phyloP scores from a whole-genome alignment of 2,329 filamentous ascomycete genomes.

The Trichophyton mentagrophytes region DNA sequence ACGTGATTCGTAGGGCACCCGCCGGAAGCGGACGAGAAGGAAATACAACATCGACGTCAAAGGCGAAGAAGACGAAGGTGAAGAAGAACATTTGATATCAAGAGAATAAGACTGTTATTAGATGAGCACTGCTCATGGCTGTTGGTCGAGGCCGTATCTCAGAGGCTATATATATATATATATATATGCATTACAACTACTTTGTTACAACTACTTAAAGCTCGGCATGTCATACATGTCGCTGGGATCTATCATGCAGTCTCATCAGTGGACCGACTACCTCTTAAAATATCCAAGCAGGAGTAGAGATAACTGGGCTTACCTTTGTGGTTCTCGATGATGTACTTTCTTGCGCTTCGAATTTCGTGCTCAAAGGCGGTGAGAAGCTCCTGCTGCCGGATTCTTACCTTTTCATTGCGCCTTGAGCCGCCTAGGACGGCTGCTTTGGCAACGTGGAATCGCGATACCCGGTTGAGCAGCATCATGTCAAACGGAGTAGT shows the following conservation, averaged over 20 bases:
- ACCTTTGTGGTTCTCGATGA: conserved; percentile 42
- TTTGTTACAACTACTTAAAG: conserved; percentile 20
- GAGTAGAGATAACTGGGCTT: conserved; percentile 15
- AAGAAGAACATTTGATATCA: not conserved
- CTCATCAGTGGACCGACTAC: not conserved
- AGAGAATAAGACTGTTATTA: not conserved
- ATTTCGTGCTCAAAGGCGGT: conserved; percentile 39
- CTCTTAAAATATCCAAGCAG: not conserved
- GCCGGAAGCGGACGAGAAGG: not conserved
- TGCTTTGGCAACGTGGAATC: conserved; percentile 46
- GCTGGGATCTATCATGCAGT: conserved; percentile 34
- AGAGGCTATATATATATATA: not conserved
- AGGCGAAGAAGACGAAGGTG: not conserved
- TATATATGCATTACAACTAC: not conserved
- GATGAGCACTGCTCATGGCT: too few species aligned
- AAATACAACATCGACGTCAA: not conserved
- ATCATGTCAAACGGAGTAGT: conserved; percentile 61
- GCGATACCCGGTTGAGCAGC: conserved; percentile 47
- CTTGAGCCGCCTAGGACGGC: conserved; percentile 40
- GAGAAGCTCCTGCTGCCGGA: conserved; percentile 35
- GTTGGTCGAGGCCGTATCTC: not conserved
- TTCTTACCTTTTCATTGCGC: conserved; percentile 37
- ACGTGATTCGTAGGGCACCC: not conserved
- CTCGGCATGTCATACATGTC: conserved; percentile 40
- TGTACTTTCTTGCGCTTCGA: conserved; percentile 41